Conservation (phyloP, 306 rosid species). For the Gillenia trifoliata region DNA sequence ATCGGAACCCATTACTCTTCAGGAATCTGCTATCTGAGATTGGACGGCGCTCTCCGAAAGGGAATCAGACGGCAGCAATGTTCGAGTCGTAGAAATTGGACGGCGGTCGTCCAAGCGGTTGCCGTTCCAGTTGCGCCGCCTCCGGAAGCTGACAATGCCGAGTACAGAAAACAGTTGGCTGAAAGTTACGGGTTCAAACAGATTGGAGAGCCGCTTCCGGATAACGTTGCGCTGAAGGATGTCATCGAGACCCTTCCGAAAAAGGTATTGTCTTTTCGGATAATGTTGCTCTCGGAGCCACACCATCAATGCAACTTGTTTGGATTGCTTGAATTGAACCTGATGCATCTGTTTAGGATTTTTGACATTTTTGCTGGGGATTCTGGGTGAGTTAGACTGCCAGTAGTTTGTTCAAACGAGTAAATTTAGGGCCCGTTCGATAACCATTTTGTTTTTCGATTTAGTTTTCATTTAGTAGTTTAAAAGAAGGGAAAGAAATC, state of each 20-base stretch:
- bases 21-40: constrained; percentile 42
- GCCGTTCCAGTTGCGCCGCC: constrained; percentile 63
- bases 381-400: background rate
- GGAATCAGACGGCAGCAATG: constrained; percentile 31
- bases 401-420: constrained; percentile 8
- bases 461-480: too few relatives aligned
- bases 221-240: constrained; percentile 61
- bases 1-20: constrained; percentile 41
- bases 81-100: constrained; percentile 33
- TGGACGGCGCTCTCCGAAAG: constrained; percentile 32
- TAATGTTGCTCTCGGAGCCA: background rate
- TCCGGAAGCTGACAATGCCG: constrained; percentile 38
- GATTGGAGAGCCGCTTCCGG: constrained; percentile 84
- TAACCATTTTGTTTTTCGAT: too few relatives aligned
- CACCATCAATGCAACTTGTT: constrained; percentile 7
- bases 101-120: constrained; percentile 52
- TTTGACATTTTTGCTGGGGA: constrained; percentile 2
- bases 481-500: background rate
- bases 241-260: constrained; percentile 79
- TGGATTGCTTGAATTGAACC: background rate
- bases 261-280: constrained; percentile 37
- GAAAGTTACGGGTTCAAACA: constrained; percentile 76
- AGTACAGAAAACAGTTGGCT: constrained; percentile 58
- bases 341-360: constrained; percentile 2
- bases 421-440: background rate